phyloP scores from a whole-genome alignment of 2,329 filamentous ascomycete genomes.

The Claviceps cyperi region DNA sequence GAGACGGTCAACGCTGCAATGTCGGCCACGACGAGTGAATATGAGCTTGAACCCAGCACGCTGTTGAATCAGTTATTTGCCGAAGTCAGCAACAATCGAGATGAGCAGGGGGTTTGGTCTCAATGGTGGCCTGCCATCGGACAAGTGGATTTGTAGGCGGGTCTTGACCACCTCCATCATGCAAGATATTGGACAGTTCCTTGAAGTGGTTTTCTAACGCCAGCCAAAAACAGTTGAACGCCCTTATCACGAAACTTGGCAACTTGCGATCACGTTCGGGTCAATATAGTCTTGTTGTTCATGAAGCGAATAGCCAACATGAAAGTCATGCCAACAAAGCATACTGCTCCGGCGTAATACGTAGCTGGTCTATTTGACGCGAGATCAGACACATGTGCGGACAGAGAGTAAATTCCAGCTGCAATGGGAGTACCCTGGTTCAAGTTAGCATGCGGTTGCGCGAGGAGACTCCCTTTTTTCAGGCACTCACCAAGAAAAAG shows the following conservation, averaged over 20 bases:
- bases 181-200: too few species aligned
- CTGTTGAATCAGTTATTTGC: constrained; percentile 12
- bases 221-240: too few species aligned
- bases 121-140: too few species aligned
- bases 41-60: constrained; percentile 9
- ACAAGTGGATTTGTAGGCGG: too few species aligned
- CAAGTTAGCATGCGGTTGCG: constrained; percentile 1
- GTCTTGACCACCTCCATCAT: too few species aligned
- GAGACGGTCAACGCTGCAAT: background rate
- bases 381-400: constrained; percentile 7
- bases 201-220: too few species aligned
- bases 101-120: constrained; percentile 15
- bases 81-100: constrained; percentile 14
- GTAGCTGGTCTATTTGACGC: constrained; percentile 13
- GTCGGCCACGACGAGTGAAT: background rate
- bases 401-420: constrained; percentile 13
- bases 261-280: constrained; percentile 2
- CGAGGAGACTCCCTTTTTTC: background rate
- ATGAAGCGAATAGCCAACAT: constrained; percentile 7
- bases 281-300: constrained; percentile 2
- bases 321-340: constrained; percentile 9
- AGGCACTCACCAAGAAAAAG: constrained; percentile 13
- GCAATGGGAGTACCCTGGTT: constrained; percentile 14
- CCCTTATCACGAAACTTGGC: background rate
- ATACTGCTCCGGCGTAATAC: constrained; percentile 15